phyloP scores from a whole-genome alignment of 2,329 filamentous ascomycete species.

The Xylaria hypoxylon region DNA sequence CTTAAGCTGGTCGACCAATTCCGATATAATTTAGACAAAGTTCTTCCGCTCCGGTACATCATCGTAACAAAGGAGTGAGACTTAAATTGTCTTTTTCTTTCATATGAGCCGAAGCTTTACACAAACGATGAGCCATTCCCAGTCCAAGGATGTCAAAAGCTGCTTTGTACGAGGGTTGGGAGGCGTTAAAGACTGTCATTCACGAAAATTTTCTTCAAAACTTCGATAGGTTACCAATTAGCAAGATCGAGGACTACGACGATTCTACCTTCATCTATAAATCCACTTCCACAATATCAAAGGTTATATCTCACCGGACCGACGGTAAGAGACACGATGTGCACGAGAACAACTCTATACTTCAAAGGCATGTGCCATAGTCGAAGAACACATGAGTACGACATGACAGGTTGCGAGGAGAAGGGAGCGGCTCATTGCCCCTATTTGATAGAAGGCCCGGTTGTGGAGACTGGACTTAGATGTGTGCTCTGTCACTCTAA shows the following conservation, averaged over 20 bases:
- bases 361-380: slow-evolving; percentile 33
- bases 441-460: slow-evolving; percentile 11
- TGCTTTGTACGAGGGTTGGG: background rate
- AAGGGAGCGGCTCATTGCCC: slow-evolving; percentile 6
- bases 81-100: background rate
- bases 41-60: background rate
- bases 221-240: background rate
- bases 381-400: slow-evolving; percentile 25
- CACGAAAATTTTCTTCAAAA: background rate
- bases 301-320: background rate
- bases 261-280: background rate
- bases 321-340: slow-evolving; percentile 17
- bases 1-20: background rate
- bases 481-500: slow-evolving; percentile 25
- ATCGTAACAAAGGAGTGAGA: background rate
- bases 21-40: background rate
- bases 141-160: background rate
- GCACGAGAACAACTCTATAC: slow-evolving; percentile 21
- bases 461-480: slow-evolving; percentile 20
- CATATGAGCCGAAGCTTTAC: background rate
- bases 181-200: background rate
- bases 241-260: too few relatives aligned
- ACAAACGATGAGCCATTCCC: background rate
- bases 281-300: background rate
- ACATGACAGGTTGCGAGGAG: slow-evolving; percentile 13